Evolutionary conservation across 2,329 filamentous ascomycete genomes (phyloP).

Genomic region (Capronia americana): DNA sequence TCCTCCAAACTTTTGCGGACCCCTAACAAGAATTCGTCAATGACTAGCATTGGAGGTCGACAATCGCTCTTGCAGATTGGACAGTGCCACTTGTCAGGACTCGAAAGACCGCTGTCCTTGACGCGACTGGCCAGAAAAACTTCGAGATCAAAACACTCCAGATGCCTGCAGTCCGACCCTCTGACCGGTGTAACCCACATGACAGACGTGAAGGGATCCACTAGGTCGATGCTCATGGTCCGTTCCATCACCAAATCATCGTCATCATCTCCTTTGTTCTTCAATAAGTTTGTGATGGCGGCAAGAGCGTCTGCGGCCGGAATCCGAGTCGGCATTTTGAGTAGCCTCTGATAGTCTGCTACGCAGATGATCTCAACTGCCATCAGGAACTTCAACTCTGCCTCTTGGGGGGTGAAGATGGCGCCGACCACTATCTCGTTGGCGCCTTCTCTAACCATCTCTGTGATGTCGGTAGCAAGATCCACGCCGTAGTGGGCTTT

Average conservation of each 20-base stretch:
- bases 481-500: constrained; percentile 78
- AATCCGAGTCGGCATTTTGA: constrained; percentile 49
- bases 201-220: constrained; percentile 69
- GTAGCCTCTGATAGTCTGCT: constrained; percentile 50
- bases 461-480: constrained; percentile 75
- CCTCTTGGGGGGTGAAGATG: constrained; percentile 48
- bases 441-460: constrained; percentile 60
- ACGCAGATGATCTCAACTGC: constrained; percentile 74
- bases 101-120: constrained; percentile 45
- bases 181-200: constrained; percentile 77
- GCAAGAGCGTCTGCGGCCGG: constrained; percentile 59
- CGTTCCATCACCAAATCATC: constrained; percentile 70
- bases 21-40: constrained; percentile 75
- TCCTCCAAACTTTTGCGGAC: constrained; percentile 64
- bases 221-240: constrained; percentile 66
- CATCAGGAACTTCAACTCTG: constrained; percentile 58
- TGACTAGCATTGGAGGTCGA: constrained; percentile 70
- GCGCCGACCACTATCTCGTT: constrained; percentile 67
- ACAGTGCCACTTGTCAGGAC: constrained; percentile 81
- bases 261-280: constrained; percentile 54
- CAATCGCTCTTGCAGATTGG: constrained; percentile 82
- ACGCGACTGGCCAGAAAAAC: constrained; percentile 76
- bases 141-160: constrained; percentile 88
- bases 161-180: constrained; percentile 71
- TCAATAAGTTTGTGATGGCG: constrained; percentile 56